Evolutionary conservation across 202 grass and related monocot genomes (phyloP).

Genomic region (Tripidium arundinaceum): DNA sequence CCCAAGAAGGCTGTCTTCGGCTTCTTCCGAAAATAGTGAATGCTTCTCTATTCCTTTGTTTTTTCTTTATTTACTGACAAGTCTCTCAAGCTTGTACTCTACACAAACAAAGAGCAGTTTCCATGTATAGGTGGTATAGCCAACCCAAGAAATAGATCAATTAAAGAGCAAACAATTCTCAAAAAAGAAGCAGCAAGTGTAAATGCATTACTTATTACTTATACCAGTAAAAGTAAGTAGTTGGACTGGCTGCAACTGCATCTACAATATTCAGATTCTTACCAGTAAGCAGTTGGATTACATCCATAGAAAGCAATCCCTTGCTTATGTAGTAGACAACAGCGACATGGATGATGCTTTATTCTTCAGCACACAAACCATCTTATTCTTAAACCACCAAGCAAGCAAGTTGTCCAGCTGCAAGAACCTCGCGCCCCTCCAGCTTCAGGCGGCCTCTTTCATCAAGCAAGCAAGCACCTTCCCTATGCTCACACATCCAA

Average conservation of each 20-base stretch:
- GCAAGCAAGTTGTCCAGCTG: slow-evolving; percentile 37
- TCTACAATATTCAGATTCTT: not conserved
- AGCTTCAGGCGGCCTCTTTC: slow-evolving; percentile 16
- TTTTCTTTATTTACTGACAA: not conserved
- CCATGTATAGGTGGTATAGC: not conserved
- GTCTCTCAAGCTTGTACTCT: not conserved
- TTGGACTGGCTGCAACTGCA: not conserved
- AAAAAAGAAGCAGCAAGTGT: not conserved
- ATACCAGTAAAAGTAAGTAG: not conserved
- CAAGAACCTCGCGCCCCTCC: not conserved
- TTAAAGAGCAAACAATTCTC: not conserved
- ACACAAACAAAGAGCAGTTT: not conserved
- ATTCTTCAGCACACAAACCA: slow-evolving; percentile 18
- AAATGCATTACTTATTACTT: not conserved
- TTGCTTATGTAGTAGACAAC: slow-evolving; percentile 17
- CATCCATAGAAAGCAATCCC: slow-evolving; percentile 42
- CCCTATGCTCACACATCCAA: slow-evolving; percentile 12
- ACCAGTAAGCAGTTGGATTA: not conserved
- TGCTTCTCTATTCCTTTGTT: not conserved
- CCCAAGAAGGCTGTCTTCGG: slow-evolving; percentile 41
- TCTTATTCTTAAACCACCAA: slow-evolving; percentile 36
- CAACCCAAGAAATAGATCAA: not conserved
- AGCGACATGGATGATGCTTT: not conserved
- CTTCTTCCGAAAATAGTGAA: slow-evolving; percentile 45
- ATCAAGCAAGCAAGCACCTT: not conserved